These are phyloP conservation scores for Dimargaris cristalligena DNA, from an alignment of 192 early-diverging fungal genomes.

Conservation along the genomic window DNA sequence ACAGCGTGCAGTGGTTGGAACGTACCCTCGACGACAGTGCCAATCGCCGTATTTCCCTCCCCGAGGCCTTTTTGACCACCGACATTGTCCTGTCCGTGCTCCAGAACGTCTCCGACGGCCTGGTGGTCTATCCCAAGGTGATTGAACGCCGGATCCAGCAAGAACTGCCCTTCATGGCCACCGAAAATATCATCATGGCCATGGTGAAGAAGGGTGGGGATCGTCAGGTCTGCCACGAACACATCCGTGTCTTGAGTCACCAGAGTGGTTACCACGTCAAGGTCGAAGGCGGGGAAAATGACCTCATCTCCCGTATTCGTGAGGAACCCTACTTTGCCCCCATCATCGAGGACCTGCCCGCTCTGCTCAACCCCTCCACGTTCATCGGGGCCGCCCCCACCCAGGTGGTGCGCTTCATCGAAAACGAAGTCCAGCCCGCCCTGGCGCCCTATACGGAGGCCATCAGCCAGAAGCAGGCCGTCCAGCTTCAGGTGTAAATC, in stretches of 20 bases:
- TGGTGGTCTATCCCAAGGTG: slow-evolving; percentile 94
- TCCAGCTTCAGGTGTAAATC: slow-evolving; percentile 55
- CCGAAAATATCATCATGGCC: slow-evolving; percentile 98
- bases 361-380: slow-evolving; percentile 70
- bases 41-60: slow-evolving; percentile 87
- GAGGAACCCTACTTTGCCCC: slow-evolving; percentile 74
- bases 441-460: slow-evolving; percentile 52
- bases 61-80: slow-evolving; percentile 91
- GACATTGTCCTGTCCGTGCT: slow-evolving; percentile 90
- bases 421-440: slow-evolving; percentile 62
- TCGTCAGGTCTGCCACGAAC: slow-evolving; percentile 89
- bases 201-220: slow-evolving; percentile 95
- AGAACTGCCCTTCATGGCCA: slow-evolving; percentile 99
- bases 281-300: slow-evolving; percentile 82
- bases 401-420: slow-evolving; percentile 79
- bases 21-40: slow-evolving; percentile 95
- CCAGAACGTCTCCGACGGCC: slow-evolving; percentile 92
- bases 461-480: slow-evolving; percentile 44
- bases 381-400: slow-evolving; percentile 89
- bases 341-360: slow-evolving; percentile 55
- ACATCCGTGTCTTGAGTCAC: slow-evolving; percentile 88
- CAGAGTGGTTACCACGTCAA: slow-evolving; percentile 86
- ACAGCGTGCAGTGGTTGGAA: slow-evolving; percentile 92
- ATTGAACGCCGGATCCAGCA: slow-evolving; percentile 79
- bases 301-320: slow-evolving; percentile 81